Conservation (phyloP, 31 red algal species). For the Pterothamnion heteromorphum region DNA sequence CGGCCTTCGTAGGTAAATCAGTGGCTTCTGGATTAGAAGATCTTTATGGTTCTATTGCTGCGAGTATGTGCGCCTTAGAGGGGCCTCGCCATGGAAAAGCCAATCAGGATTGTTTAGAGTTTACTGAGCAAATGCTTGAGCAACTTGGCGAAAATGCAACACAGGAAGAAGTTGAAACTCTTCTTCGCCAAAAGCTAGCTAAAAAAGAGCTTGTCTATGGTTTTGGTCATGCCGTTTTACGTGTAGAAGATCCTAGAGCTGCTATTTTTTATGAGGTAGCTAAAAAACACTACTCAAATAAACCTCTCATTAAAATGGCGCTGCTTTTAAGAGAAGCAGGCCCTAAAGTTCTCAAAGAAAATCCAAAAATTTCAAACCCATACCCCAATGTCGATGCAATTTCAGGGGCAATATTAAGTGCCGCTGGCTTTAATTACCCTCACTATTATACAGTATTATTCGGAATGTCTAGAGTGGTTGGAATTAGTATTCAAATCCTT, state of each 20-base stretch:
- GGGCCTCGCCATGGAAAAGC: slow-evolving; percentile 92
- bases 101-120: slow-evolving; percentile 87
- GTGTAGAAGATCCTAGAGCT: slow-evolving; percentile 87
- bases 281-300: slow-evolving; percentile 72
- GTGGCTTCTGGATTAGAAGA: slow-evolving; percentile 91
- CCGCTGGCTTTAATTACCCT: slow-evolving; percentile 78
- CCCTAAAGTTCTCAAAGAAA: slow-evolving; percentile 75
- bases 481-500: slow-evolving; percentile 68
- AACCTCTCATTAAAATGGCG: slow-evolving; percentile 88
- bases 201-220: slow-evolving; percentile 89
- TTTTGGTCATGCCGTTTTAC: slow-evolving; percentile 92
- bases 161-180: slow-evolving; percentile 71
- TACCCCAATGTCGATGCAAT: slow-evolving; percentile 97
- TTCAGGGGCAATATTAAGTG: slow-evolving; percentile 75
- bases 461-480: slow-evolving; percentile 83
- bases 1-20: slow-evolving; percentile 75
- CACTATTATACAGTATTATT: slow-evolving; percentile 94
- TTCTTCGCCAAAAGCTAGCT: slow-evolving; percentile 77
- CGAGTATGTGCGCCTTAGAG: slow-evolving; percentile 80
- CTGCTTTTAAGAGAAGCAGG: slow-evolving; percentile 83
- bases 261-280: slow-evolving; percentile 86
- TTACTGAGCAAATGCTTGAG: slow-evolving; percentile 63
- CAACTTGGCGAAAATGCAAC: slow-evolving; percentile 55
- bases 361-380: slow-evolving; percentile 92
- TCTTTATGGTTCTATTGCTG: slow-evolving; percentile 75